Base-by-base conservation (phyloP, 2,329 filamentous ascomycete genomes). In the Scleromitrula shiraiana region DNA sequence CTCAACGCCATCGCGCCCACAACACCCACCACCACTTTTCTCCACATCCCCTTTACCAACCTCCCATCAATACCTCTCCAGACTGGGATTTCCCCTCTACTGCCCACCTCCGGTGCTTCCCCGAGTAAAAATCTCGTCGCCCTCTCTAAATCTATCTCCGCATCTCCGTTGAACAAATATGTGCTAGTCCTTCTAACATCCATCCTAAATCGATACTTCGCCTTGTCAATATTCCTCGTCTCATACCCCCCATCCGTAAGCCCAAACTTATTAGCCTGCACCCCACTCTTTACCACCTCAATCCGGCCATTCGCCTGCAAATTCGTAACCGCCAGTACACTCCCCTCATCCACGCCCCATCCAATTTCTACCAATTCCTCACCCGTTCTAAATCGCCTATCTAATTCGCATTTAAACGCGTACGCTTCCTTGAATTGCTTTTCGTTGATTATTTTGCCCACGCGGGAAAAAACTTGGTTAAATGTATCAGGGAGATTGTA, bases 181-280 rank as follows among this genome's bases (percentile, higher is more conserved):
- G 53, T 62, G 7, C 66, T 60, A 0, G 82, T 85, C 1, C 81
- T 80, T 1, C 71, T 65, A 17, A 81, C 71, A 36, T 76, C 71
- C 29, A 88, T 68, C 8, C 74, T 71, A 64, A 86, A 88, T 54
- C 78, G 75, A 41, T 86, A 74, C 56, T 79, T 78, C 27, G 72
- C 72, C 56, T 83, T 82, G 29, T 84, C 77, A 53, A 83, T 81
- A 50, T 78, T 78, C 47, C 83, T 74, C 19, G 80, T 83, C 58
- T 85, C 79, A 64, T 89, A 89, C 54, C 84, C 80, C 14, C 78
- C 78, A 7, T 82, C 82, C 45, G 78, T 76, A 58, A 88, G 84
- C 1, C 85, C 85, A 61, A 85, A 82, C 2, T 81, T 80, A 24
- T 85, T 78, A 41, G 74, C 58, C 1, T 78, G 78, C 5, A 84